A percentile compares a stretch with the other conserved stretches of the same genome.
These are phyloP conservation scores for Cucurbita argyrosperma DNA, from an alignment of 306 rosid species.

Conservation along the genomic window DNA sequence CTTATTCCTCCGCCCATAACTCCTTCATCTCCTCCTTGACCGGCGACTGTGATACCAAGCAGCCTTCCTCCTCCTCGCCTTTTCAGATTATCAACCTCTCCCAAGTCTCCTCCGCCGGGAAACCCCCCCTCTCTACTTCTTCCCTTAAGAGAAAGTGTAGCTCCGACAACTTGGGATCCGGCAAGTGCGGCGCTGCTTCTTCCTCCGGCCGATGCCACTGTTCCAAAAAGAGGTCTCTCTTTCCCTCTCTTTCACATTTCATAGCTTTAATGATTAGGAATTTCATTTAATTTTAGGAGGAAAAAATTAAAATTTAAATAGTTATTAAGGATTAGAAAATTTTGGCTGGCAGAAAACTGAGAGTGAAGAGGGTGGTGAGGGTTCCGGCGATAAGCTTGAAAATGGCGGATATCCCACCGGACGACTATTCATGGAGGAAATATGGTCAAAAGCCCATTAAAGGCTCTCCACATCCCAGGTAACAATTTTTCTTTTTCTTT, in stretches of 20 bases:
- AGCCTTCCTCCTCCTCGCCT: constrained; percentile 23
- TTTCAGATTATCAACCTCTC: constrained; percentile 60
- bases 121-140: constrained; percentile 56
- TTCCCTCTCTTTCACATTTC: not conserved
- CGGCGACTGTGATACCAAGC: constrained; percentile 43
- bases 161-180: constrained; percentile 53
- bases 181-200: constrained; percentile 49
- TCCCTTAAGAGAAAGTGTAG: constrained; percentile 70
- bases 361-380: constrained; percentile 61
- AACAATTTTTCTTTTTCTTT: not conserved
- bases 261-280: not conserved
- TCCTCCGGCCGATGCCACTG: constrained; percentile 58
- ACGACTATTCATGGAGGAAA: constrained; percentile 86
- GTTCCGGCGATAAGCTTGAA: constrained; percentile 75
- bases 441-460: constrained; percentile 86
- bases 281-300: not conserved
- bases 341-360: constrained; percentile 31
- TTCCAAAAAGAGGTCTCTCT: constrained; percentile 54
- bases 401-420: constrained; percentile 84
- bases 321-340: too few species aligned
- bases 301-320: not conserved
- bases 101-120: constrained; percentile 47
- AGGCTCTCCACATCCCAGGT: constrained; percentile 94
- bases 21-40: constrained; percentile 62
- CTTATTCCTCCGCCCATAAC: constrained; percentile 21